Conservation (phyloP, 495 filamentous ascomycete genomes). For the Annulohypoxylon stygium region DNA sequence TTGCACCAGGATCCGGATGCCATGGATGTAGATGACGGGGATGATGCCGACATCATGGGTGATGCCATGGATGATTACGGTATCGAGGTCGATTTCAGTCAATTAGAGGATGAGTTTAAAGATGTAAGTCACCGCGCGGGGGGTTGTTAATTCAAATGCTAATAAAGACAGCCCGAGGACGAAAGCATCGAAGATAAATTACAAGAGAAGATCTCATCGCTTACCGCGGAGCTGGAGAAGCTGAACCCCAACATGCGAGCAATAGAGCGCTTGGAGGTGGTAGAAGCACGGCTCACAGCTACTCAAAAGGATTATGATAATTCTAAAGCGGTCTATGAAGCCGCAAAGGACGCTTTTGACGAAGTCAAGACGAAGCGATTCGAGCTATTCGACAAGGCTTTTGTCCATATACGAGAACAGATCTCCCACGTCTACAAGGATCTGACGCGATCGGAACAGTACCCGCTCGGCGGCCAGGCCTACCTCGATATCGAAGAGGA, state of each 20-base stretch:
- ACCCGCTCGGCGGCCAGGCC: constrained; percentile 92
- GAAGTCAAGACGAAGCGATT: constrained; percentile 83
- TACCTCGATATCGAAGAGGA: constrained; percentile 95
- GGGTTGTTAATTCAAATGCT: constrained; percentile 19
- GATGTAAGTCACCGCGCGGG: constrained; percentile 65
- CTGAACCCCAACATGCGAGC: constrained; percentile 97
- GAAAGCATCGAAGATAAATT: constrained; percentile 82
- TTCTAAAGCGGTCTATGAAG: constrained; percentile 76
- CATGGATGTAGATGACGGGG: constrained; percentile 87
- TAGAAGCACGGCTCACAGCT: constrained; percentile 83
- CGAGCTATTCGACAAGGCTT: constrained; percentile 94
- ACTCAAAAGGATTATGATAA: constrained; percentile 92
- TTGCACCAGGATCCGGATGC: constrained; percentile 78
- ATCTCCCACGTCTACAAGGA: constrained; percentile 96
- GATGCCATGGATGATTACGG: constrained; percentile 83
- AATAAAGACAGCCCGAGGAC: constrained; percentile 68
- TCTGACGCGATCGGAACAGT: constrained; percentile 84
- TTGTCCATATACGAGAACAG: constrained; percentile 93
- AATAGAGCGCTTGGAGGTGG: constrained; percentile 88
- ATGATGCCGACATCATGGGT: constrained; percentile 68
- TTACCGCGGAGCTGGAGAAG: constrained; percentile 86
- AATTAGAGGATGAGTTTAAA: constrained; percentile 86
- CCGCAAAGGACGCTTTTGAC: constrained; percentile 84
- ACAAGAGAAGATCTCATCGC: constrained; percentile 77
- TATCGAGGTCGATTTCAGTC: constrained; percentile 90